A percentile compares a stretch with the other conserved stretches of the same genome.
These are phyloP conservation scores for Collybia nuda DNA, from an alignment of 768 basidiomycete species.

Conservation along the genomic window DNA sequence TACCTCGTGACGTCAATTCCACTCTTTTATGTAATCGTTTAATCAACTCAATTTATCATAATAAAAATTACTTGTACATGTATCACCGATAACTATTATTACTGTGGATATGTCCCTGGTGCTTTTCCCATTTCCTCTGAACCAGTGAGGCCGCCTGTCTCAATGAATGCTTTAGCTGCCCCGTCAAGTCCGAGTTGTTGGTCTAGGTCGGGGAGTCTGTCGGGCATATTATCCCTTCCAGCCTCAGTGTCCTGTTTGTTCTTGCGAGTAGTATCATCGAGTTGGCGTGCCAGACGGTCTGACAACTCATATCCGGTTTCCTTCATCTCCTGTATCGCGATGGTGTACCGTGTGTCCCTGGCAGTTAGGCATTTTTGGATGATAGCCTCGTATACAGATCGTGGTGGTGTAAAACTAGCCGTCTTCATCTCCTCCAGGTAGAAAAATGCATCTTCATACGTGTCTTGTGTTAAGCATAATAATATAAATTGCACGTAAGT, in stretches of 20 bases:
- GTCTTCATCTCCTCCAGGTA: slow-evolving; percentile 89
- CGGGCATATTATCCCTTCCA: not conserved
- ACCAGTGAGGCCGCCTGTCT: slow-evolving; percentile 27
- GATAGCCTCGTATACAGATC: slow-evolving; percentile 56
- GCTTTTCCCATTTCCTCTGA: slow-evolving; percentile 5
- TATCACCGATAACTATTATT: not conserved
- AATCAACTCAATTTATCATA: no score
- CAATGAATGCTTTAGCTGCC: slow-evolving; percentile 28
- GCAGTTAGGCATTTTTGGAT: slow-evolving; percentile 53
- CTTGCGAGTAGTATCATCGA: slow-evolving; percentile 2
- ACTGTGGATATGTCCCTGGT: not conserved
- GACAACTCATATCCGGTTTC: slow-evolving; percentile 50
- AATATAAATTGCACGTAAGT: slow-evolving; percentile 70
- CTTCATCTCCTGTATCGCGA: slow-evolving; percentile 73
- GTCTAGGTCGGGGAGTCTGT: not conserved
- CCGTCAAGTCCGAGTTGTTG: slow-evolving; percentile 18
- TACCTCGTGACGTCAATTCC: no score
- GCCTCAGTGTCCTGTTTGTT: not conserved
- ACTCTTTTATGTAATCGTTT: no score
- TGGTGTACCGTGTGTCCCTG: slow-evolving; percentile 59
- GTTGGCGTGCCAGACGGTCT: slow-evolving; percentile 12
- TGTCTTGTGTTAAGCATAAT: slow-evolving; percentile 67
- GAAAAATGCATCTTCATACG: slow-evolving; percentile 86
- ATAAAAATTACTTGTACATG: no score
- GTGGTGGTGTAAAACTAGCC: slow-evolving; percentile 52